Conservation (phyloP, 176 grass and related monocot species). For the Oryza brachyantha region DNA sequence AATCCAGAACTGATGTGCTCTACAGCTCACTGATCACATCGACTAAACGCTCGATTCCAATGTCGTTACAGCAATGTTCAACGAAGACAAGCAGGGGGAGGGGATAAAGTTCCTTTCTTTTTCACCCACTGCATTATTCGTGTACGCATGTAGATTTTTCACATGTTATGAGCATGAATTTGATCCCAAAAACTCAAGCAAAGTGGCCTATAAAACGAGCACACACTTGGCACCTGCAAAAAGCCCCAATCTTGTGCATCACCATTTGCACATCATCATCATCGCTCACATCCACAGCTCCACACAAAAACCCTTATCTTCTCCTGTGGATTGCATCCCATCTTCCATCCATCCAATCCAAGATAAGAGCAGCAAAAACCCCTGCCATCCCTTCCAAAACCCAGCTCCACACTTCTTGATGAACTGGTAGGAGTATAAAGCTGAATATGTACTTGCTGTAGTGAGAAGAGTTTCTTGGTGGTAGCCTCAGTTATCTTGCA, state of each 20-base stretch:
- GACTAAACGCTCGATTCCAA: neutral
- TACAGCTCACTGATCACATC: neutral
- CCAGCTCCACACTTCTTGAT: neutral
- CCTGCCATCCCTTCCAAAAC: neutral
- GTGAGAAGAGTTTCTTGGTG: neutral
- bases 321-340: neutral
- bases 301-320: constrained; percentile 32
- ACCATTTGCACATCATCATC: neutral
- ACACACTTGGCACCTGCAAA: neutral
- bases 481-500: neutral
- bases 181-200: neutral
- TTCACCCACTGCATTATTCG: neutral
- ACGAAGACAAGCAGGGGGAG: neutral
- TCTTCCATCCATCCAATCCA: constrained; percentile 30
- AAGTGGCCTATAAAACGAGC: neutral
- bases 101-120: neutral
- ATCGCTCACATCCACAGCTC: constrained; percentile 10
- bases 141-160: neutral
- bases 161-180: neutral
- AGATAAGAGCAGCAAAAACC: constrained; percentile 17
- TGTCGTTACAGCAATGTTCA: neutral
- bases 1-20: neutral
- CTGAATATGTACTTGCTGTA: neutral
- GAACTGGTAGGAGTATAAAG: neutral
- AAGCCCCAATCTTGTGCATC: neutral